Percentiles rank a stretch among this genome's conserved stretches.
phyloP scores from a whole-genome alignment of 83 land plant genomes.

The Picea mariana region DNA sequence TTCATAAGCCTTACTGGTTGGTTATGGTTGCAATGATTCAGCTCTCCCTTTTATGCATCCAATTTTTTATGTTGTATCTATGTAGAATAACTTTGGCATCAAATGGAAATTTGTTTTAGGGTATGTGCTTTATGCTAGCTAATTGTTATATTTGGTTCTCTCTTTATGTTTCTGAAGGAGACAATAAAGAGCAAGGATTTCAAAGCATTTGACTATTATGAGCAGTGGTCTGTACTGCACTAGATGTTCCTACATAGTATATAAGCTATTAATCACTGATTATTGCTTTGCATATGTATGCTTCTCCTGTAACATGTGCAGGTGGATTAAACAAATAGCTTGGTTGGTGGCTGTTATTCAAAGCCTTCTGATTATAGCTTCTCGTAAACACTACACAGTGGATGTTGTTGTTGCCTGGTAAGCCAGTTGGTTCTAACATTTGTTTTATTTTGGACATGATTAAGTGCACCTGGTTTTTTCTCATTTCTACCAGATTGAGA shows the following conservation, averaged over 20 bases:
- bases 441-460: background rate
- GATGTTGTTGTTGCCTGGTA: conserved; percentile 12
- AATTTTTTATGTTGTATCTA: too few species aligned
- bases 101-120: background rate
- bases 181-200: too few species aligned
- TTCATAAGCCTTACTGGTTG: too few species aligned
- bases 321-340: too few species aligned
- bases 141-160: background rate
- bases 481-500: background rate
- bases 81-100: background rate
- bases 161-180: background rate
- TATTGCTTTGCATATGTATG: background rate
- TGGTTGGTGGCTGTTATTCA: too few species aligned
- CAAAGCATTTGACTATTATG: too few species aligned
- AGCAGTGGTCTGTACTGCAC: too few species aligned
- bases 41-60: too few species aligned
- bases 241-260: background rate
- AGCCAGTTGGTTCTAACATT: background rate
- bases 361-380: too few species aligned
- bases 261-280: background rate
- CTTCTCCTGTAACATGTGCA: conserved; percentile 23
- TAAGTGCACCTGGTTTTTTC: background rate
- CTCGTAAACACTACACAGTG: too few species aligned
- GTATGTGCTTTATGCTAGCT: conserved; percentile 6
- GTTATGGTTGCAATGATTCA: too few species aligned